Percentiles rank a stretch among this genome's conserved stretches.
Conservation (phyloP, 2,329 filamentous ascomycete genomes). For the Metarhizium brunneum region DNA sequence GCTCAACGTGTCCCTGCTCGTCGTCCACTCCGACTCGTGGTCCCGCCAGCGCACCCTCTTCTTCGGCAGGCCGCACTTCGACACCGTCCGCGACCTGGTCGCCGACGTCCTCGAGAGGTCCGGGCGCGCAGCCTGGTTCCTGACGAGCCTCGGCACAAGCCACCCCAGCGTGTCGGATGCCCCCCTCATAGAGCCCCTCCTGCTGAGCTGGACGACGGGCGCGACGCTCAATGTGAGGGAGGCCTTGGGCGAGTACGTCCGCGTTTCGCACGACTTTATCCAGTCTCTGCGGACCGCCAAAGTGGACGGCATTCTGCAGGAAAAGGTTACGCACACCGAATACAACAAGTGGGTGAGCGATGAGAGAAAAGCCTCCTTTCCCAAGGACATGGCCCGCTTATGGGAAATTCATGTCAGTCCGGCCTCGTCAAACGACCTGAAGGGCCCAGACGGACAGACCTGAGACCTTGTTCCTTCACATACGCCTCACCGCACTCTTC, state of each 20-base stretch:
- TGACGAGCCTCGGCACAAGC: slow-evolving; percentile 43
- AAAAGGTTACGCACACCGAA: slow-evolving; percentile 34
- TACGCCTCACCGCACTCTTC: not conserved
- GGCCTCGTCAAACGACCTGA: slow-evolving; percentile 1
- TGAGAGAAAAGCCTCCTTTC: slow-evolving; percentile 20
- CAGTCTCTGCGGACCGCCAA: slow-evolving; percentile 33
- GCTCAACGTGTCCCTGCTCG: slow-evolving; percentile 46
- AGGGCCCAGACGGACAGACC: not conserved
- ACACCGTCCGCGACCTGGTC: slow-evolving; percentile 49
- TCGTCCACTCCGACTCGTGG: slow-evolving; percentile 59
- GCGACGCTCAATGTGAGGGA: slow-evolving; percentile 47
- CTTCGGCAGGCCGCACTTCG: slow-evolving; percentile 55
- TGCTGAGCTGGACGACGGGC: slow-evolving; percentile 53
- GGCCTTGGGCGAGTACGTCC: slow-evolving; percentile 51
- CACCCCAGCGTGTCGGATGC: slow-evolving; percentile 60
- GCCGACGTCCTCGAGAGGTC: slow-evolving; percentile 27
- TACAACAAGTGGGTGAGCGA: slow-evolving; percentile 31
- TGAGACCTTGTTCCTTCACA: not conserved
- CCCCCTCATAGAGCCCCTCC: slow-evolving; percentile 51
- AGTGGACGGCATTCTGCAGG: slow-evolving; percentile 37
- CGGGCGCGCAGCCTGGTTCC: slow-evolving; percentile 41
- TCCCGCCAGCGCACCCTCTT: slow-evolving; percentile 47
- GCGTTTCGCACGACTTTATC: slow-evolving; percentile 48
- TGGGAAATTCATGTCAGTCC: slow-evolving; percentile 35
- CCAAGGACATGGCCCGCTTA: slow-evolving; percentile 23